Evolutionary conservation across 2,329 filamentous ascomycete species (phyloP).

Genomic region (Pseudopyricularia cyperi): DNA sequence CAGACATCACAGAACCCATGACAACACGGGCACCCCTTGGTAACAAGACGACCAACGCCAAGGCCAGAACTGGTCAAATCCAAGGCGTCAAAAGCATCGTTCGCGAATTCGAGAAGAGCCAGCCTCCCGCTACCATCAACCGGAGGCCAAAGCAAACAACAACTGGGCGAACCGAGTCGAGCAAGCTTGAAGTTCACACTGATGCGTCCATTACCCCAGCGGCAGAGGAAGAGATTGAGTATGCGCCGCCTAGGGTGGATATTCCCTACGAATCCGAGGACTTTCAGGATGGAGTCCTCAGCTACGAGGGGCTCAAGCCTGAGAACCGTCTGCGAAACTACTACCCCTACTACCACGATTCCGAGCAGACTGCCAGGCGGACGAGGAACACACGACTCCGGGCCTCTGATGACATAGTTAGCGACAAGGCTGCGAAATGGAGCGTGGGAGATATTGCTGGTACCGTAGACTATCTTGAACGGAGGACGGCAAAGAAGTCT

Average conservation of each 20-base stretch:
- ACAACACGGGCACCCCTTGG: conserved; percentile 66
- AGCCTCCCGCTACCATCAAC: conserved; percentile 42
- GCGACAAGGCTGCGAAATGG: conserved; percentile 51
- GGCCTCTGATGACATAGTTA: conserved; percentile 49
- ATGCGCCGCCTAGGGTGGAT: conserved; percentile 66
- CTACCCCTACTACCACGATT: conserved; percentile 46
- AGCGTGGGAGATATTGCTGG: conserved; percentile 43
- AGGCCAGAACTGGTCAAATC: conserved; percentile 45
- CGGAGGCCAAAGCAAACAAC: conserved; percentile 32
- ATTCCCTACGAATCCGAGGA: conserved; percentile 58
- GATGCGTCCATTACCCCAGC: conserved; percentile 32
- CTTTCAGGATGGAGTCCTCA: conserved; percentile 43
- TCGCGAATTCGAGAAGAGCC: conserved; percentile 49
- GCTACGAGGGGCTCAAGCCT: conserved; percentile 42
- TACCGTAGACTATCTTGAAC: conserved; percentile 22
- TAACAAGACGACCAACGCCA: conserved; percentile 94
- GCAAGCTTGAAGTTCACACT: conserved; percentile 51
- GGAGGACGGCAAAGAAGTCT: conserved; percentile 13
- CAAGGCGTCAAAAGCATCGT: conserved; percentile 49
- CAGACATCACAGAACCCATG: conserved; percentile 36
- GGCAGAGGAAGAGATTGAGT: conserved; percentile 71
- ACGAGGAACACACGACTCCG: conserved; percentile 11
- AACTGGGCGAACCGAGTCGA: conserved; percentile 20
- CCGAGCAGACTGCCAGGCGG: conserved; percentile 11
- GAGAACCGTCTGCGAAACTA: conserved; percentile 49